These are phyloP conservation scores for Pseudogymnoascus sp. DNA, from an alignment of 2,329 filamentous ascomycete genomes.

Conservation along the genomic window DNA sequence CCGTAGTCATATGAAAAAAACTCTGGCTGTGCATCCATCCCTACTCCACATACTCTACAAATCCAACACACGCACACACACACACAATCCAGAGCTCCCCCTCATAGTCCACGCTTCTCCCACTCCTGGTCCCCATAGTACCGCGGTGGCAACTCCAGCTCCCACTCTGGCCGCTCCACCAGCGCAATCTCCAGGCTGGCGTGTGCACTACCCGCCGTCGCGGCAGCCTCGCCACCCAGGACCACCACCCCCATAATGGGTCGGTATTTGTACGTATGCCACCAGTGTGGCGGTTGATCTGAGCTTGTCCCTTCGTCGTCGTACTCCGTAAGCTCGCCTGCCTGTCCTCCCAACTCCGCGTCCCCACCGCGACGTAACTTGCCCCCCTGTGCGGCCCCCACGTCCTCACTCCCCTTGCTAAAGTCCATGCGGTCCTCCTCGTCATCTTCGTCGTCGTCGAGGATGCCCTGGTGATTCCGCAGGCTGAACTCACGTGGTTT, in stretches of 20 bases:
- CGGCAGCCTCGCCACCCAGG: conserved; percentile 30
- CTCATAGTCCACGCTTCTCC: conserved; percentile 28
- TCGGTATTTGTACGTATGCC: conserved; percentile 88
- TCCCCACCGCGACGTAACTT: conserved; percentile 11
- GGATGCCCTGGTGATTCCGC: conserved; percentile 22
- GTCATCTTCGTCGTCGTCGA: conserved; percentile 33
- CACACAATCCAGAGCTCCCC: not conserved
- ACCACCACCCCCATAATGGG: conserved; percentile 72
- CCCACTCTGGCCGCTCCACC: conserved; percentile 79
- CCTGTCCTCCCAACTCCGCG: conserved; percentile 13
- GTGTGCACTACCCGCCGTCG: not conserved
- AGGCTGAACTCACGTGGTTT: conserved; percentile 19
- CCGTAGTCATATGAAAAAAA: not conserved
- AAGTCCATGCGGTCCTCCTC: conserved; percentile 26
- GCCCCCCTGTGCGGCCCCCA: conserved; percentile 15
- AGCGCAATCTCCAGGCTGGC: conserved; percentile 66
- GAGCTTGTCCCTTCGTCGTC: conserved; percentile 21
- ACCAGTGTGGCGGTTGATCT: conserved; percentile 32
- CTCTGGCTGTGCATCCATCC: not conserved
- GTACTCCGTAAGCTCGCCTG: conserved; percentile 25
- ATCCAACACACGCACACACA: not conserved
- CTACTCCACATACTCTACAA: conserved; percentile 5
- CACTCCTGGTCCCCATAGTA: conserved; percentile 55
- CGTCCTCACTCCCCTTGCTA: conserved; percentile 27
- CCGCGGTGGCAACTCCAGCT: conserved; percentile 66